Evolutionary conservation across 345 rosid species (phyloP), one percentile per base, ranked within the genome.

Genomic region (Cardamine chenopodiifolia): DNA sequence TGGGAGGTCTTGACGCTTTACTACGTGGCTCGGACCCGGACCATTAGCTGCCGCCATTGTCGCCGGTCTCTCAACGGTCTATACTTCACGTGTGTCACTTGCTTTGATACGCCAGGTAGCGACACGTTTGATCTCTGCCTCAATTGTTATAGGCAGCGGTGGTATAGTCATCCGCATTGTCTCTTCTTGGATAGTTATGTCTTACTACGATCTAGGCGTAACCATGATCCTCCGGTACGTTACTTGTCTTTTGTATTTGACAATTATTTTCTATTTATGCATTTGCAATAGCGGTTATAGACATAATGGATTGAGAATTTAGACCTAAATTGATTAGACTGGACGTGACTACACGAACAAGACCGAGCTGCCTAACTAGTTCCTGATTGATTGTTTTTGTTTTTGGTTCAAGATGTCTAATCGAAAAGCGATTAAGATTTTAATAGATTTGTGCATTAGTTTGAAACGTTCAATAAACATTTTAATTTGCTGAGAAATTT

Each of bases 1-100:
- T 70, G 74, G 74, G 67, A 70, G 74, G 74, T 70, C 47, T 59
- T 59, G 47, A 70, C 74, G 2, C 57, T 70, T 22, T 59, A 70
- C 34, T 70, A 70, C 2, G 66, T 47, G 34, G 58, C 74, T 59
- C 44, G 35, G 58, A 58, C 66, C 13, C 8, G 58, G n/a, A 57
- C 58, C 74, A 29, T 70, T 22, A 45, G 25, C 34, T 70, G 74
- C 25, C 47, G 66, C 5, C 10, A 32, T 11, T 70, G 66, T 12
- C 17, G 0, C 10, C 23, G 47, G 0, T 5, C 29, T 32, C 74
- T 59, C 35, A 32, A 31, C 2, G 67, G 47, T 44, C 22, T 70
- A 22, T 23, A 70, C 47, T 70, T 70, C 48, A 70, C 66, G 18
- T 70, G 74, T 20, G 66, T 70, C 25, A 34, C 57, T 3, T 70